Evolutionary conservation across 1,284 basidiomycete genomes (phyloP), one percentile per base, ranked within the genome.

Genomic region (Fomitopsis schrenkii): DNA sequence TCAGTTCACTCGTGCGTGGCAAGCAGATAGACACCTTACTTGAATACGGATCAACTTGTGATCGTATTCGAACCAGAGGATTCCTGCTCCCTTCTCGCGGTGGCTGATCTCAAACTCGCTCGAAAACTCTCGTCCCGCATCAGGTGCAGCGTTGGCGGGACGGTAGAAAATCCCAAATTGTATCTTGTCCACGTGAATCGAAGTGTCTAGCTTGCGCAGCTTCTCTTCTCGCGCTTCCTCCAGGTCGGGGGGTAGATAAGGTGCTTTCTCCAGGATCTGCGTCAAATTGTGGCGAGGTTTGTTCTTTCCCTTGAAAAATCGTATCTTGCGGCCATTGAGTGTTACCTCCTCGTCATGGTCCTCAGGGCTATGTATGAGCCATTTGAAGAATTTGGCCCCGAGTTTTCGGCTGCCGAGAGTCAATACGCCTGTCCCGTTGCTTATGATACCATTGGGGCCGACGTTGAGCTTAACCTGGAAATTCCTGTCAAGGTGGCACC

Each of bases 111-210:
- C 71, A 53, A 74, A 90, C 74, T 91, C 90, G 7, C 83, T 76
- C 0, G 87, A 90, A 69, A 87, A 91, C 6, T 79, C 76, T 5
- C 87, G 80, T 22, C 80, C 75, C 14, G 68, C 68, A 33, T 72
- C 74, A 26, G 71, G 75, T 12, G 67, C 70, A 36, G 74, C 72
- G 36, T 70, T 70, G 14, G 64, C 62, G 1, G 55, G 60, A 38
- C 79, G 76, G 63, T 80, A 83, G 67, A 82, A 80, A 33, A 80
- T 64, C 36, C 89, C 88, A 66, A 90, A 83, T 66, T 91, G 87
- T 36, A 90, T 74, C 28, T 76, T 76, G 60, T 83, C 78, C 8
- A 91, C 76, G 22, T 84, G 80, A 42, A 89, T 72, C 17, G 74
- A 72, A 10, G 78, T 73, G 28, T 80, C 71, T 26, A 88, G 76